These are phyloP conservation scores for Nemania abortiva DNA, from an alignment of 2,329 filamentous ascomycete species.

Conservation along the genomic window DNA sequence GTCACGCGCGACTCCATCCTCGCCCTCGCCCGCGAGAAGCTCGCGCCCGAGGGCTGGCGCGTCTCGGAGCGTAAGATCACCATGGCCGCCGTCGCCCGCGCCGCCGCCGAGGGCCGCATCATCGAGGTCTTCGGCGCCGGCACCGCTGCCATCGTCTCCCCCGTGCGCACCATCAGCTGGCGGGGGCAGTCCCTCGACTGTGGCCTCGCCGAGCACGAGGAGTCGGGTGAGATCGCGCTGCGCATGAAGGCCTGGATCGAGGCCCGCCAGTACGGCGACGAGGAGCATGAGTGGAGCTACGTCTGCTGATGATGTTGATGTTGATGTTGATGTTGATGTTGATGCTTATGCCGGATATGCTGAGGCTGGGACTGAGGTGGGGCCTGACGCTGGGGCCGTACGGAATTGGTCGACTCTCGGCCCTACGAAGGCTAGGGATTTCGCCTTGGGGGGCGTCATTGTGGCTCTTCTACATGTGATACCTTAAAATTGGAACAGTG, in stretches of 20 bases:
- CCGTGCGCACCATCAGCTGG: conserved; percentile 91
- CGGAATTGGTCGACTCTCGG: neutral
- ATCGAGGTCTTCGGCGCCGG: conserved; percentile 94
- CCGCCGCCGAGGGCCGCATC: conserved; percentile 84
- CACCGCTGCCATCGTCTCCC: conserved; percentile 93
- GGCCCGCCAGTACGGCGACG: conserved; percentile 93
- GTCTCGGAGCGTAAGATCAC: conserved; percentile 91
- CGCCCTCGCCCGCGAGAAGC: conserved; percentile 83
- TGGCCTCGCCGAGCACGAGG: conserved; percentile 81
- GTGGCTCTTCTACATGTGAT: neutral
- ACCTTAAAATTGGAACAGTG: neutral
- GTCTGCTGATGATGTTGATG: conserved; percentile 52
- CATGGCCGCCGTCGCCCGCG: conserved; percentile 86
- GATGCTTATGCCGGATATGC: conserved; percentile 42
- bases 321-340: no score
- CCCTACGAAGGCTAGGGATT: neutral
- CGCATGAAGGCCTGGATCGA: conserved; percentile 98
- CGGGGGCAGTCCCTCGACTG: conserved; percentile 84
- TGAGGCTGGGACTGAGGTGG: conserved; percentile 16
- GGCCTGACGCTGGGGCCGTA: neutral
- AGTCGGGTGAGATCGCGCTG: conserved; percentile 87
- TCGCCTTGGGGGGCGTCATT: neutral
- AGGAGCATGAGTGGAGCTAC: conserved; percentile 91
- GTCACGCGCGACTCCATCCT: conserved; percentile 94
- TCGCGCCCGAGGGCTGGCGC: conserved; percentile 88